Evolutionary conservation across 352 stramenopile species (phyloP), one percentile per base, ranked within the genome.

Genomic region (Phytophthora aleatoria): DNA sequence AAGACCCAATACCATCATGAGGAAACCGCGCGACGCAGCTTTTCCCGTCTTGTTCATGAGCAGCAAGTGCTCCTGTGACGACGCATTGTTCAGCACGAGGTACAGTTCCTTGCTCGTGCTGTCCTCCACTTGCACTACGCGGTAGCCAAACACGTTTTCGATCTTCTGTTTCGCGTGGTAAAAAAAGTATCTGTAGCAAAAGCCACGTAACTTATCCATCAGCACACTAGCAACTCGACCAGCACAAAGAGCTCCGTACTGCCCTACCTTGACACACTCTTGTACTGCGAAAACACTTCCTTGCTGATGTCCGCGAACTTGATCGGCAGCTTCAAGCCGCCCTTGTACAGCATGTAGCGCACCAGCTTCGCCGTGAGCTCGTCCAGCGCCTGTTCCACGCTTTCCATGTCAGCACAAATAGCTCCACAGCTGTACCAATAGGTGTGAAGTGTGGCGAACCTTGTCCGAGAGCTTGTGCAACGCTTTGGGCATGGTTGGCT

Each of bases 291-390:
- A 30, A 84, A 93, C 33, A 95, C 83, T 2, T 92, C 87, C 57
- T 93, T 95, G 71, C 77, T 91, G 57, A 95, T 91, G 61, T 95
- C 87, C 38, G 53, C 63, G 42, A 95, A 92, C 56, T 85, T 87
- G 61, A 95, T 88, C 1, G 84, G 81, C 44, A 89, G 73, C 64
- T 94, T 92, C 24, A 89, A 57, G 9, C 78, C 84, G 35, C 79
- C 85, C 57, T 92, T 95, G 85, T 95, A 95, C 36, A 95, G 72
- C 70, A 95, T 79, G 58, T 92, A 95, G 33, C 87, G 87, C 57
- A 95, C 87, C 30, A 93, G 60, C 58, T 86, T 85, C 39, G 83
- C 78, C 12, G 73, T 92, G 49, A 92, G 71, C 60, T 94, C 85
- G 5, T 92, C 82, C 30, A 92, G 65, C 8, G 81, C 70, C 81